phyloP scores from a whole-genome alignment of 306 rosid species.

The Prunus mume region DNA sequence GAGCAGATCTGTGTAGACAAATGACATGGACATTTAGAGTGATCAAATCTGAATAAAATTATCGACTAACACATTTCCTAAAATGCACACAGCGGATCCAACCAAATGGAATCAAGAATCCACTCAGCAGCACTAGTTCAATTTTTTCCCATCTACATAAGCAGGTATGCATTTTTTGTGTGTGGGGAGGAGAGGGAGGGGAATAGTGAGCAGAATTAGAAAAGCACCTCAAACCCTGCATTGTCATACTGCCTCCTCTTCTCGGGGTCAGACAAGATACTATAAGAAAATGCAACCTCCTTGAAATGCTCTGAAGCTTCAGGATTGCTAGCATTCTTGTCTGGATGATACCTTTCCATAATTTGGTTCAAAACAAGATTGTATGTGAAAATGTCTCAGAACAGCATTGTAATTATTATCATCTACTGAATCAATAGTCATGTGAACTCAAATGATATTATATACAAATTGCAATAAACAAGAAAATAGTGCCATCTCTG shows the following conservation, averaged over 20 bases:
- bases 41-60: neutral
- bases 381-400: constrained; percentile 8
- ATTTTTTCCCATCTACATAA: too few species aligned
- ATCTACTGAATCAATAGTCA: neutral
- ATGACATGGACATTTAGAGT: neutral
- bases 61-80: neutral
- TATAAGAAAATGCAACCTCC: constrained; percentile 93
- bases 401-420: neutral
- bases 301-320: constrained; percentile 94
- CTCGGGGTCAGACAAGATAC: constrained; percentile 95
- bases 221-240: constrained; percentile 89
- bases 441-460: neutral
- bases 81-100: neutral
- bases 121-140: neutral
- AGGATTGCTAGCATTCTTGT: constrained; percentile 87
- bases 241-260: constrained; percentile 94
- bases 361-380: constrained; percentile 4
- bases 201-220: constrained; percentile 14
- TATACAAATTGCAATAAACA: neutral
- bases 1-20: neutral
- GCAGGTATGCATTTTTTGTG: neutral
- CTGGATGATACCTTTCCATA: constrained; percentile 83
- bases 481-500: neutral
- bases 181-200: neutral
- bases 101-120: neutral